Conservation (phyloP, 2,329 filamentous ascomycete genomes). For the Claviceps sp. region DNA sequence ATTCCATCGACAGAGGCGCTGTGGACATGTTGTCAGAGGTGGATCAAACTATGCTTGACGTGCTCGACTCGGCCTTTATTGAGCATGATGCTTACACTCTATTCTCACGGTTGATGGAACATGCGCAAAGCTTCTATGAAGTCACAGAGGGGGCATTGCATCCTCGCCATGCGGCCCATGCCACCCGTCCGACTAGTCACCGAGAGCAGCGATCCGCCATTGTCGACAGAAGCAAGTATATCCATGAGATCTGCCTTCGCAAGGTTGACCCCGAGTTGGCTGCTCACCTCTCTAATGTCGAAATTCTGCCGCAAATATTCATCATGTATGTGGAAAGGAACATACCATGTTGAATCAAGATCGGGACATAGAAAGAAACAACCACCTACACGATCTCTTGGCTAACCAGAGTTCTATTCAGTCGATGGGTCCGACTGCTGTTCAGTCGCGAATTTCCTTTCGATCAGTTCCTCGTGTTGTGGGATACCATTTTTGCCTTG, state of each 20-base stretch:
- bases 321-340: constrained; percentile 51
- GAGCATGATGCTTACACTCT: constrained; percentile 87
- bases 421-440: constrained; percentile 83
- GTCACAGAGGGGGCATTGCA: constrained; percentile 23
- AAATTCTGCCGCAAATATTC: constrained; percentile 93
- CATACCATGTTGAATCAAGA: neutral
- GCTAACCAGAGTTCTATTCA: constrained; percentile 19
- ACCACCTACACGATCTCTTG: neutral
- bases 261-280: constrained; percentile 75
- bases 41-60: constrained; percentile 45
- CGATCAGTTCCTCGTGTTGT: constrained; percentile 67
- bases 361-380: neutral
- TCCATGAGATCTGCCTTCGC: constrained; percentile 70
- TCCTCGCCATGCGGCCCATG: constrained; percentile 8
- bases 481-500: constrained; percentile 84
- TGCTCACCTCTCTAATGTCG: constrained; percentile 65
- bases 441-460: constrained; percentile 93
- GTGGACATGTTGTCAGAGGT: constrained; percentile 19
- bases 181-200: constrained; percentile 11
- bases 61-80: constrained; percentile 59
- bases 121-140: constrained; percentile 77
- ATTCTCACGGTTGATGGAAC: constrained; percentile 79
- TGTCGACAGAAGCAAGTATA: constrained; percentile 70
- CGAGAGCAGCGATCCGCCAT: constrained; percentile 42
- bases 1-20: constrained; percentile 50